Percentiles rank a stretch among this genome's conserved stretches.
These are phyloP conservation scores for Boletus tomentosulus DNA, from an alignment of 768 basidiomycete genomes.

Conservation along the genomic window DNA sequence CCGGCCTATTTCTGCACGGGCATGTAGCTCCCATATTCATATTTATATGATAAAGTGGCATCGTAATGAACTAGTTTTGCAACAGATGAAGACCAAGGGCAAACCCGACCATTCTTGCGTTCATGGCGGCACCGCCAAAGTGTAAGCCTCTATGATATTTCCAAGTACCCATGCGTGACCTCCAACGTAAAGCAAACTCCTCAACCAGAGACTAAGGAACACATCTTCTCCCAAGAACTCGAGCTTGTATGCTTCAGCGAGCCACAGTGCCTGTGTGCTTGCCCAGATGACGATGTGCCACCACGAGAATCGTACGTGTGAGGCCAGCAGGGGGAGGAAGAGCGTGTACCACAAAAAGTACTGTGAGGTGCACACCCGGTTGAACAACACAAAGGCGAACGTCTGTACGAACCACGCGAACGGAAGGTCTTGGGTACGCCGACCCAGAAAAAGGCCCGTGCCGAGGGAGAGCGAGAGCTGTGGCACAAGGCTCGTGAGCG, in stretches of 20 bases:
- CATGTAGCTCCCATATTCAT: slow-evolving; percentile 20
- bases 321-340: slow-evolving; percentile 78
- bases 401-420: slow-evolving; percentile 95
- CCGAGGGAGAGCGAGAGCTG: slow-evolving; percentile 73
- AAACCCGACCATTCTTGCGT: not conserved
- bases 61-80: not conserved
- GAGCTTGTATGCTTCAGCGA: slow-evolving; percentile 83
- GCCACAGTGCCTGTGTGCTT: slow-evolving; percentile 81
- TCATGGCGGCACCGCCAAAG: not conserved
- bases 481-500: slow-evolving; percentile 78
- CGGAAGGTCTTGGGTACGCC: slow-evolving; percentile 53
- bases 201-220: slow-evolving; percentile 71
- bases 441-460: slow-evolving; percentile 69
- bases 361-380: slow-evolving; percentile 98
- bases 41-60: slow-evolving; percentile 11
- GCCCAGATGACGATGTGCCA: slow-evolving; percentile 60
- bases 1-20: slow-evolving; percentile 8
- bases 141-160: slow-evolving; percentile 53
- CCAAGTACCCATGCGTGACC: slow-evolving; percentile 80
- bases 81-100: not conserved
- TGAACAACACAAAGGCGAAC: slow-evolving; percentile 87
- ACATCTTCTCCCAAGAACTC: slow-evolving; percentile 82
- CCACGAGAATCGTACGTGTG: slow-evolving; percentile 53
- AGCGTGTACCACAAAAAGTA: slow-evolving; percentile 98
- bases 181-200: slow-evolving; percentile 68